Conservation (phyloP, 257 asterid genomes). For the Nicotiana paniculata region DNA sequence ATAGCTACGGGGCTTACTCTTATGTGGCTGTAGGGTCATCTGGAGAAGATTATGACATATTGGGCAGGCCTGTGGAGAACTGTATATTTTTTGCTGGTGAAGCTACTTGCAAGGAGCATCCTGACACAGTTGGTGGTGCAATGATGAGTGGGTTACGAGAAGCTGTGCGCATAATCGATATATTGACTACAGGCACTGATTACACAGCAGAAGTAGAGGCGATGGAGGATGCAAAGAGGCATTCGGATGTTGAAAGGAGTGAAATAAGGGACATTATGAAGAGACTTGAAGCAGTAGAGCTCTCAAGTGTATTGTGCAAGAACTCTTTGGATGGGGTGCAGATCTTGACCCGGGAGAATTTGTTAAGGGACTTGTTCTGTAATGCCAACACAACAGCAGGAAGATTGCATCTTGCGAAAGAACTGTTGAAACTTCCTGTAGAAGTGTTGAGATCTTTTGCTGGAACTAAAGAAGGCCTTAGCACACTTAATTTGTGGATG, state of each 20-base stretch:
- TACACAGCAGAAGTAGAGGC: constrained; percentile 80
- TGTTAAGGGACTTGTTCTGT: constrained; percentile 79
- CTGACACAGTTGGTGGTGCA: constrained; percentile 99
- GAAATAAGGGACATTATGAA: constrained; percentile 79
- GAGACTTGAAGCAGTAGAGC: constrained; percentile 69
- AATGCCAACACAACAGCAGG: constrained; percentile 79
- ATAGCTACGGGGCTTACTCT: constrained; percentile 95
- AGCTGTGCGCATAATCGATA: constrained; percentile 84
- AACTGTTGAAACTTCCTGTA: constrained; percentile 83
- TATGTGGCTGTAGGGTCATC: constrained; percentile 98
- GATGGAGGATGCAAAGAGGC: constrained; percentile 79
- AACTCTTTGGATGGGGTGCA: constrained; percentile 59
- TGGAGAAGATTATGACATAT: constrained; percentile 93
- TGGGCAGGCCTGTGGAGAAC: constrained; percentile 92
- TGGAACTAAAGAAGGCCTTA: constrained; percentile 84
- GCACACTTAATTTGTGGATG: constrained; percentile 90
- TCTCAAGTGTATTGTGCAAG: constrained; percentile 46
- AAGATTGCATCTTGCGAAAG: constrained; percentile 82
- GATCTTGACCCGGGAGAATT: constrained; percentile 46
- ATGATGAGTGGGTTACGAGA: constrained; percentile 98
- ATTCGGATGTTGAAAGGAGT: constrained; percentile 60
- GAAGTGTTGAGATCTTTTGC: constrained; percentile 82
- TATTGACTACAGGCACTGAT: constrained; percentile 72
- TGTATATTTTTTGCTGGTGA: constrained; percentile 98
- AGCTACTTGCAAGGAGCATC: constrained; percentile 99